phyloP scores from a whole-genome alignment of 805 yeast genomes.

The Tetrapisispora taiwanensis region DNA sequence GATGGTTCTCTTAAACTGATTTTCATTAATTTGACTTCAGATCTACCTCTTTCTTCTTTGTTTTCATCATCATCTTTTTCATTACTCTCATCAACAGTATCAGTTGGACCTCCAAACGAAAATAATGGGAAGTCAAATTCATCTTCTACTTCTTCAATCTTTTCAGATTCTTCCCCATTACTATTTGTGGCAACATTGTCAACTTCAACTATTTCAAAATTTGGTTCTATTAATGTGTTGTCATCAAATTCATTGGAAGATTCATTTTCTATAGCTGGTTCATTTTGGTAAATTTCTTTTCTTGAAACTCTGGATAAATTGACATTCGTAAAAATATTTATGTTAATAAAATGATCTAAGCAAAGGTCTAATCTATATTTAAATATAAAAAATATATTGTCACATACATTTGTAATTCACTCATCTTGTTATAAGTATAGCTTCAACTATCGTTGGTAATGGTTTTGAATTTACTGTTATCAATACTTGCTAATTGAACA shows the following conservation, averaged over 20 bases:
- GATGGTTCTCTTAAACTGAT: constrained; percentile 20
- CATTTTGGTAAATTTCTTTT: constrained; percentile 12
- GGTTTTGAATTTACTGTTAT: too few species aligned
- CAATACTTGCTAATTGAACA: too few species aligned
- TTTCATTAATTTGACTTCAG: constrained; percentile 16
- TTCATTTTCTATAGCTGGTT: not conserved
- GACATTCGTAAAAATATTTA: too few species aligned
- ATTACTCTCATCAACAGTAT: not conserved
- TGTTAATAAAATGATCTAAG: not conserved
- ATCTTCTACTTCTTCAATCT: constrained; percentile 10
- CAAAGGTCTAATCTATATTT: not conserved
- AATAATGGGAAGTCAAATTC: constrained; percentile 26
- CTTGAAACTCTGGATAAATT: constrained; percentile 14
- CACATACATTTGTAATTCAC: constrained; percentile 10
- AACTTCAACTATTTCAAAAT: constrained; percentile 20
- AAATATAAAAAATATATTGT: not conserved
- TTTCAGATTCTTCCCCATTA: not conserved
- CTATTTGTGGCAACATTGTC: not conserved
- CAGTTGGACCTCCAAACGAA: constrained; percentile 9
- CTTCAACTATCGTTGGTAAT: too few species aligned
- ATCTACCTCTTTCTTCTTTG: constrained; percentile 5
- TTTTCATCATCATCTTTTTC: not conserved
- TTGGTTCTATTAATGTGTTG: constrained; percentile 19
- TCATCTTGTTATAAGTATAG: not conserved
- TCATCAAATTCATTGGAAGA: constrained; percentile 6